Percentiles rank a stretch among this genome's conserved stretches.
Conservation (phyloP, 345 rosid species). For the Corymbia maculata region DNA sequence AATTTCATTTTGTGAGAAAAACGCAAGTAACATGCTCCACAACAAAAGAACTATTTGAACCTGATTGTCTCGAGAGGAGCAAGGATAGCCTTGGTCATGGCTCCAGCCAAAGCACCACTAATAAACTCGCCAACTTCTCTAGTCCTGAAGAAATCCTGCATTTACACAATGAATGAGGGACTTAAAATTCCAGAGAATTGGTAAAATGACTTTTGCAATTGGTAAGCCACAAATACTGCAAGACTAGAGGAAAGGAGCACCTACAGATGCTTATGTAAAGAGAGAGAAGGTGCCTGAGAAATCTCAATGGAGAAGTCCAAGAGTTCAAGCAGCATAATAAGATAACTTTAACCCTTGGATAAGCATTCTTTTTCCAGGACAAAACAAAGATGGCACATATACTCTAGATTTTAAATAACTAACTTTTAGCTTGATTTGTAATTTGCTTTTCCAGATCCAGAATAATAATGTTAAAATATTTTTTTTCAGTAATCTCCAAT, state of each 20-base stretch:
- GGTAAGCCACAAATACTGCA: background rate
- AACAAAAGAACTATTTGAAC: conserved; percentile 15
- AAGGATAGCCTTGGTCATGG: conserved; percentile 95
- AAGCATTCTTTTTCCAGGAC: background rate
- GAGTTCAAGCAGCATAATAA: background rate
- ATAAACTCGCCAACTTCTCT: conserved; percentile 92
- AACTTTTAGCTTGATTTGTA: background rate
- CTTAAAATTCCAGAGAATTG: background rate
- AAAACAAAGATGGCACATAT: background rate
- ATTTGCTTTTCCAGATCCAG: background rate
- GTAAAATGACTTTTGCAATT: background rate
- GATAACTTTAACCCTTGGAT: background rate
- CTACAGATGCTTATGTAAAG: background rate
- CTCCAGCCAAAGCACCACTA: conserved; percentile 98
- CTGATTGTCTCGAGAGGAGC: conserved; percentile 99
- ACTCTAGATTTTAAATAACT: background rate
- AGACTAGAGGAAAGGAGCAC: background rate
- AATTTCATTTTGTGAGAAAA: background rate
- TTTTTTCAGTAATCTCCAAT: background rate
- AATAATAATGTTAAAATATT: background rate
- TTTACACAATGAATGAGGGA: background rate
- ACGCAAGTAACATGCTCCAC: background rate
- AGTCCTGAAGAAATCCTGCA: conserved; percentile 51
- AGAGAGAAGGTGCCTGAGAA: background rate
- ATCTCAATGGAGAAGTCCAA: background rate